Conservation (phyloP, 2,329 filamentous ascomycete species). For the Colletotrichum graminicola region DNA sequence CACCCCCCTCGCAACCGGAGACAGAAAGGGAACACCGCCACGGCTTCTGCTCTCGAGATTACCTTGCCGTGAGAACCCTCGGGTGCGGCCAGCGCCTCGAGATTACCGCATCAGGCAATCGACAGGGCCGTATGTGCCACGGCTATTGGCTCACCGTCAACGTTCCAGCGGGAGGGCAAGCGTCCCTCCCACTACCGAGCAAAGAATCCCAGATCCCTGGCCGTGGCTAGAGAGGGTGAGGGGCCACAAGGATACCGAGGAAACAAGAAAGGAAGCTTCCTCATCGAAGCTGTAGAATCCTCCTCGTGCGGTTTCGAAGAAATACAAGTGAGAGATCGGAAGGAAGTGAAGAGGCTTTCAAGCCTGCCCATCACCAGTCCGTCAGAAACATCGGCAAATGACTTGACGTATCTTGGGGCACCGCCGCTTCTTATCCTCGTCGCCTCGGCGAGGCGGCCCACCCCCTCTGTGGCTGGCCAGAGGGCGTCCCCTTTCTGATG, state of each 20-base stretch:
- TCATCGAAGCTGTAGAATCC: background rate
- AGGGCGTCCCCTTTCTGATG: slow-evolving; percentile 25
- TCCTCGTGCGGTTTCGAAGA: too few species aligned
- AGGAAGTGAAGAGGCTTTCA: background rate
- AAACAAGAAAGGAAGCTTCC: background rate
- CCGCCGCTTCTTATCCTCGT: slow-evolving; percentile 36
- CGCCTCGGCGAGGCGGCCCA: slow-evolving; percentile 7
- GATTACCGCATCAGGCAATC: slow-evolving; percentile 40
- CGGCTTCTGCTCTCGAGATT: slow-evolving; percentile 6
- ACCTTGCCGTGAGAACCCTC: slow-evolving; percentile 12
- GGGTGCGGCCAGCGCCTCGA: slow-evolving; percentile 29
- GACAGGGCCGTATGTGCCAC: slow-evolving; percentile 12
- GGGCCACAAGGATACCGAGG: background rate
- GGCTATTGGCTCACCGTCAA: slow-evolving; percentile 42
- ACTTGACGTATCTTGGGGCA: background rate
- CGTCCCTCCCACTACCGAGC: slow-evolving; percentile 21
- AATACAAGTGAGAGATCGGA: background rate
- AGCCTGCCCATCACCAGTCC: background rate
- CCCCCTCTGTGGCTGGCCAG: slow-evolving; percentile 22
- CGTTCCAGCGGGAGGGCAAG: slow-evolving; percentile 24
- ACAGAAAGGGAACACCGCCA: slow-evolving; percentile 20
- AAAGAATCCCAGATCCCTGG: slow-evolving; percentile 2
- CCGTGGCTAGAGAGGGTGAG: slow-evolving; percentile 31
- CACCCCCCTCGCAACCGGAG: slow-evolving; percentile 8
- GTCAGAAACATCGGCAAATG: background rate